Evolutionary conservation across 1,284 basidiomycete species (phyloP).

Genomic region (Papiliotrema fonsecae): DNA sequence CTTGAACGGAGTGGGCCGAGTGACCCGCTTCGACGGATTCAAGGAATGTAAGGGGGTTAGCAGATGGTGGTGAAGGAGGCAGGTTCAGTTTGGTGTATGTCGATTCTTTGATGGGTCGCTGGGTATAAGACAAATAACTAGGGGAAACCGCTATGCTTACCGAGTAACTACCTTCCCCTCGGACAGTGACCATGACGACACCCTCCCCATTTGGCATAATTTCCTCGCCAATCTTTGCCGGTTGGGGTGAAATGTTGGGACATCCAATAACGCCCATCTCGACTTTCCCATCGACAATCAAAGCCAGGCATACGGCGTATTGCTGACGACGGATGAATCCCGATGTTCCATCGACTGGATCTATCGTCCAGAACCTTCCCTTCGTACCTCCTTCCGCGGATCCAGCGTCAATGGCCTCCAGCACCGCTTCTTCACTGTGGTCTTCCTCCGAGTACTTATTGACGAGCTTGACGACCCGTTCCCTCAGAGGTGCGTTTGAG

Average conservation of each 20-base stretch:
- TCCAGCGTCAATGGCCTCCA: slow-evolving; percentile 83
- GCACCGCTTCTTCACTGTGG: slow-evolving; percentile 53
- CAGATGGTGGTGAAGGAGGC: slow-evolving; percentile 32
- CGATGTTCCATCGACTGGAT: slow-evolving; percentile 39
- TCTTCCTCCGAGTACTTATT: slow-evolving; percentile 60
- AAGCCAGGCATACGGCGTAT: slow-evolving; percentile 91
- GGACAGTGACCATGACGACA: slow-evolving; percentile 75
- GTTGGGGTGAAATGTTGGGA: slow-evolving; percentile 77
- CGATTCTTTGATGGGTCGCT: slow-evolving; percentile 32
- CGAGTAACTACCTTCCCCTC: slow-evolving; percentile 72
- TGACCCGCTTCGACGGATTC: slow-evolving; percentile 94
- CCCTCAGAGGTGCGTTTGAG: slow-evolving; percentile 54
- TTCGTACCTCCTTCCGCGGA: slow-evolving; percentile 67
- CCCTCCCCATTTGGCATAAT: slow-evolving; percentile 55
- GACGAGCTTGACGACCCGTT: slow-evolving; percentile 74
- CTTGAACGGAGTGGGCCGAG: slow-evolving; percentile 78
- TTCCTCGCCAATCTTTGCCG: slow-evolving; percentile 56
- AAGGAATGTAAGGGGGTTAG: slow-evolving; percentile 57
- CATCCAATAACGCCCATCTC: slow-evolving; percentile 91
- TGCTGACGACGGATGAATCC: slow-evolving; percentile 93
- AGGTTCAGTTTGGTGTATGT: slow-evolving; percentile 36
- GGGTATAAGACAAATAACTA: slow-evolving; percentile 4
- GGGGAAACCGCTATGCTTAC: slow-evolving; percentile 43
- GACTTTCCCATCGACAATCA: slow-evolving; percentile 79
- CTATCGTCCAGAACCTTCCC: slow-evolving; percentile 58